Evolutionary conservation across 192 early-diverging fungal species (phyloP), one percentile per base, ranked within the genome.

Genomic region (Umbelopsis sp.): DNA sequence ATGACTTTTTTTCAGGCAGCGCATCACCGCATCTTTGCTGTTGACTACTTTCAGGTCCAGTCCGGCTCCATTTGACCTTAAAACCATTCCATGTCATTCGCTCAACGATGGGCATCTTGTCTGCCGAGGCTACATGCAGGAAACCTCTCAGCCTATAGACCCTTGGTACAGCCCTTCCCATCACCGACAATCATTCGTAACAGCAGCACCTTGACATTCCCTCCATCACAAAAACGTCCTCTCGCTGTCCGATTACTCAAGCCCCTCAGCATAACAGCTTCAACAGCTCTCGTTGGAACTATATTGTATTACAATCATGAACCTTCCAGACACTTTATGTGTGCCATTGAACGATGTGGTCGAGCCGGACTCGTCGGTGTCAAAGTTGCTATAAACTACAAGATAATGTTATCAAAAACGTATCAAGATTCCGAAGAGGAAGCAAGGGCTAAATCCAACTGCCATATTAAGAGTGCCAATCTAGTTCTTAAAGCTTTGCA

Each of bases 391-490:
- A 25, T 81, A 4, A 88, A 91, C 68, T 91, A 91, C 77, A 86
- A 90, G 54, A 75, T 74, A 78, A 77, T 82, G 0, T 67, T 90
- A 54, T 74, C 72, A 2, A 21, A 43, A 49, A 31, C 45, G 10
- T 76, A 73, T 24, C 45, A 14, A 17, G 67, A 72, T 17, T 54
- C 65, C 12, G 67, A 71, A 20, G 82, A 80, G 14, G 83, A 75
- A 43, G 76, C 70, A 25, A 34, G 72, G 12, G 70, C 71, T n/a
- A 87, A 88, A 47, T 82, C 76, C 4, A 71, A 69, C 4, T 88
- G 88, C 65, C 94, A 96, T 77, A 45, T 81, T 71, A 80, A 91
- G n/a, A 82, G 84, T 20, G 94, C 95, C 0, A 80, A 92, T 47
- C 69, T 85, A 29, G 79, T 96, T 17, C 76, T 89, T 32, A 52